Evolutionary conservation across 2,329 filamentous ascomycete genomes (phyloP), one percentile per base, ranked within the genome.

Genomic region (Phialophora verrucosa): DNA sequence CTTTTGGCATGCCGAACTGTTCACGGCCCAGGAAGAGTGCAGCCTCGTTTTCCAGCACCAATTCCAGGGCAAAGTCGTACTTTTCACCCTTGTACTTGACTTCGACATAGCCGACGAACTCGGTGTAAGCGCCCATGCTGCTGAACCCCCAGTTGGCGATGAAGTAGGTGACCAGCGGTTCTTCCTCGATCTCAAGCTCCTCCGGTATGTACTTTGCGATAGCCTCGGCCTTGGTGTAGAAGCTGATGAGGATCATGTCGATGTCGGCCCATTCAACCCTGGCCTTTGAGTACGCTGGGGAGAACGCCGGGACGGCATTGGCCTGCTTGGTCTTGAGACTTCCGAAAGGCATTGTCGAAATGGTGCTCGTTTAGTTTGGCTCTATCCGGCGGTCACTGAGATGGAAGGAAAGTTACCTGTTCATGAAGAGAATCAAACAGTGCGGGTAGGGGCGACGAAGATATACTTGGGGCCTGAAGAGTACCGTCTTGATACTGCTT

Each of bases 41-140:
- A 12, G 27, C 54, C 10, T 57, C 32, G 54, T 57, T 57, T 14
- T 57, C 32, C 27, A 57, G 31, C 17, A 57, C 35, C 54, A 57
- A 25, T 25, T 57, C 54, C 27, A 57, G 31, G 27, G 29, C 54
- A 17, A 57, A 57, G 54, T 57, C 54, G 32, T 42, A 57, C 17
- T 25, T 57, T 32, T 35, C n/a, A 10, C 54, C 54, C 29, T 32
- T 25, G 20, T 20, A 57, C 20, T 32, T 57, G 29, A 42, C 31
- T 35, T 57, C 54, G 29, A 57, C 54, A 8, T 32, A 35, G 14
- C 29, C 17, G 14, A 57, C 31, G 3, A 57, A 23, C 11, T 57
- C 54, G 10, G 54, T 35, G 54, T 57, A 57, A 7, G 54, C 54
- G 29, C 54, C 32, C n/a, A 57, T 35, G 14, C 20, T 32, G 32